Evolutionary conservation across 441 rosid species (phyloP).

Genomic region (Mallotus japonicus): DNA sequence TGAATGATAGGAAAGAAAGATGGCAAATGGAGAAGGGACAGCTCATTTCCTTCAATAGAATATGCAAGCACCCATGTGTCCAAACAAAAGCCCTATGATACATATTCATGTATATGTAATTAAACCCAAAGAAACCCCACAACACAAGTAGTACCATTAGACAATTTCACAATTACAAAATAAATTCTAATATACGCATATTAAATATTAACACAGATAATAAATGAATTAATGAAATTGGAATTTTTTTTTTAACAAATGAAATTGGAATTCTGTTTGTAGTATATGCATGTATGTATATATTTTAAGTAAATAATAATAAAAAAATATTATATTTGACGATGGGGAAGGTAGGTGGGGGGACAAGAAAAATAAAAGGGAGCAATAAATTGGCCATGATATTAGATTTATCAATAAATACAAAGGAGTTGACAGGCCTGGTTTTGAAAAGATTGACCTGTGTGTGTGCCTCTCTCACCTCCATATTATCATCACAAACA

Average conservation of each 20-base stretch:
- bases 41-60: slow-evolving; percentile 39
- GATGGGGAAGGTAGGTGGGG: slow-evolving; percentile 38
- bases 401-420: slow-evolving; percentile 49
- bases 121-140: slow-evolving; percentile 27
- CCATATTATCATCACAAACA: not conserved
- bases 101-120: not conserved
- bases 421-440: slow-evolving; percentile 58
- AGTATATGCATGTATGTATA: slow-evolving; percentile 4
- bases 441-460: slow-evolving; percentile 62
- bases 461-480: slow-evolving; percentile 25
- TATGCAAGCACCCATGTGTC: slow-evolving; percentile 32
- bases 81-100: slow-evolving; percentile 27
- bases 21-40: slow-evolving; percentile 28
- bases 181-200: not conserved
- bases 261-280: not conserved
- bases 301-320: not conserved
- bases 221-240: not conserved
- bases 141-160: not conserved
- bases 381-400: slow-evolving; percentile 38
- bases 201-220: not conserved
- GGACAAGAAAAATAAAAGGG: slow-evolving; percentile 43
- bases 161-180: slow-evolving; percentile 11
- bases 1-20: slow-evolving; percentile 2
- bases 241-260: too few species aligned
- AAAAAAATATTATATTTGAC: not conserved